A percentile compares a stretch with the other conserved stretches of the same genome.
Evolutionary conservation across 2,329 filamentous ascomycete species (phyloP).

Genomic region (Diaporthe helianthi): DNA sequence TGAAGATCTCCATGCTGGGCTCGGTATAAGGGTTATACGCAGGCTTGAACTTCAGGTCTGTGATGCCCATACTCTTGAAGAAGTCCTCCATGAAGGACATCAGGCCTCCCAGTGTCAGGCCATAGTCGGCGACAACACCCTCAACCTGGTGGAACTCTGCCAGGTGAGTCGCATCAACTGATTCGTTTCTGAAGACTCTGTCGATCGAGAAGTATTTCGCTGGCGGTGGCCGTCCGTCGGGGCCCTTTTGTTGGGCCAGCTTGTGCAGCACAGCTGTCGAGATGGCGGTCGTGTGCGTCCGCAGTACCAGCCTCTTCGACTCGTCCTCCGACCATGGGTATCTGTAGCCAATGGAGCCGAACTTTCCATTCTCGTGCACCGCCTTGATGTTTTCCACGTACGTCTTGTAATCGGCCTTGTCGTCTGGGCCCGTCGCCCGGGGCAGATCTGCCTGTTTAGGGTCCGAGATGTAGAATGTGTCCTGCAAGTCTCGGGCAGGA

Average conservation of each 20-base stretch:
- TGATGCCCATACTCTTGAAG: slow-evolving; percentile 95
- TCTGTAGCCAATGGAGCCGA: slow-evolving; percentile 93
- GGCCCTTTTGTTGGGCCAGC: slow-evolving; percentile 81
- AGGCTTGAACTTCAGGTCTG: slow-evolving; percentile 88
- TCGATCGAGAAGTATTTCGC: slow-evolving; percentile 99
- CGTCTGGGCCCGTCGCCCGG: slow-evolving; percentile 59
- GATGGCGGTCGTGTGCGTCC: slow-evolving; percentile 94
- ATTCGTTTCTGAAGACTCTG: slow-evolving; percentile 95
- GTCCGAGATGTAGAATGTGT: slow-evolving; percentile 96
- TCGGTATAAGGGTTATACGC: slow-evolving; percentile 93
- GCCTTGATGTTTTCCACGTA: slow-evolving; percentile 90
- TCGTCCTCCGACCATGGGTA: slow-evolving; percentile 94
- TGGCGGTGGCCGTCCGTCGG: slow-evolving; percentile 67
- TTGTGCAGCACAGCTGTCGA: slow-evolving; percentile 91
- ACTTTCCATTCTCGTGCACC: slow-evolving; percentile 91
- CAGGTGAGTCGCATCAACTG: slow-evolving; percentile 94
- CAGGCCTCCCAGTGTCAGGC: slow-evolving; percentile 86
- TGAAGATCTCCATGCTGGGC: slow-evolving; percentile 98
- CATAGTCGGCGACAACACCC: slow-evolving; percentile 97
- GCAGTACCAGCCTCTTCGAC: slow-evolving; percentile 83
- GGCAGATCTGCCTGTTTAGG: slow-evolving; percentile 77
- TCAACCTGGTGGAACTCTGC: slow-evolving; percentile 99
- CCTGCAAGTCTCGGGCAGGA: slow-evolving; percentile 94
- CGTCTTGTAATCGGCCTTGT: slow-evolving; percentile 74
- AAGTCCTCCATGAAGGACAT: slow-evolving; percentile 94